phyloP scores from a whole-genome alignment of 352 stramenopile genomes.

The Pythium utonaiense region DNA sequence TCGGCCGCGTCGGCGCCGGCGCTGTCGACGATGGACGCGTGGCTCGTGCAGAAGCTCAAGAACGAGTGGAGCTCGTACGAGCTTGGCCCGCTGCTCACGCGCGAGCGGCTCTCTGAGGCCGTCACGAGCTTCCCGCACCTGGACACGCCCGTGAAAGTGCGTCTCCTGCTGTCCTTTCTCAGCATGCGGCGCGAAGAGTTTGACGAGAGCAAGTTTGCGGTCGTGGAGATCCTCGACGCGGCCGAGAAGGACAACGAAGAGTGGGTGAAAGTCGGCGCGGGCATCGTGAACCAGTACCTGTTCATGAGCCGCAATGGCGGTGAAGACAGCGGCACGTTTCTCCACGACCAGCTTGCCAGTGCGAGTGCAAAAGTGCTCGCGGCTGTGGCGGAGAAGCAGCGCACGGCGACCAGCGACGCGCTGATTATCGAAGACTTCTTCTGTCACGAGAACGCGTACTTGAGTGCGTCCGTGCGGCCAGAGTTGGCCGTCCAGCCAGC shows the following conservation, averaged over 20 bases:
- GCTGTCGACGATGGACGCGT: slow-evolving; percentile 33
- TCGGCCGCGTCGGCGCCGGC: not conserved
- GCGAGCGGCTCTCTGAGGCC: slow-evolving; percentile 53
- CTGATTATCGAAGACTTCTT: slow-evolving; percentile 49
- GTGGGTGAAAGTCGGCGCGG: slow-evolving; percentile 63
- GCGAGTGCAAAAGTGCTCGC: slow-evolving; percentile 44
- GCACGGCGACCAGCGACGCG: slow-evolving; percentile 15
- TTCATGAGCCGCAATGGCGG: slow-evolving; percentile 38
- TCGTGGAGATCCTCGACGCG: slow-evolving; percentile 45
- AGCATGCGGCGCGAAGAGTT: slow-evolving; percentile 55
- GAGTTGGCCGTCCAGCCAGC: slow-evolving; percentile 36
- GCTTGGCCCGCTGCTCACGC: slow-evolving; percentile 55
- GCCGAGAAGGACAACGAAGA: slow-evolving; percentile 61
- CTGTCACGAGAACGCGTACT: slow-evolving; percentile 60
- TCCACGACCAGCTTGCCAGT: slow-evolving; percentile 51
- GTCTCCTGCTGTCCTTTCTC: slow-evolving; percentile 57
- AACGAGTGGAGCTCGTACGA: slow-evolving; percentile 74
- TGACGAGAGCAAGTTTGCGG: slow-evolving; percentile 42
- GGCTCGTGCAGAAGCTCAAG: slow-evolving; percentile 75
- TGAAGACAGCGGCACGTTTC: slow-evolving; percentile 47
- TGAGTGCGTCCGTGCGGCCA: slow-evolving; percentile 54
- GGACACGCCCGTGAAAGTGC: slow-evolving; percentile 66
- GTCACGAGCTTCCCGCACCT: slow-evolving; percentile 54
- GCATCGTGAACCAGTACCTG: slow-evolving; percentile 70
- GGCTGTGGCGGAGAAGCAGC: slow-evolving; percentile 27